These are phyloP conservation scores for Nasturtium officinale DNA, from an alignment of 345 rosid genomes.

Conservation along the genomic window DNA sequence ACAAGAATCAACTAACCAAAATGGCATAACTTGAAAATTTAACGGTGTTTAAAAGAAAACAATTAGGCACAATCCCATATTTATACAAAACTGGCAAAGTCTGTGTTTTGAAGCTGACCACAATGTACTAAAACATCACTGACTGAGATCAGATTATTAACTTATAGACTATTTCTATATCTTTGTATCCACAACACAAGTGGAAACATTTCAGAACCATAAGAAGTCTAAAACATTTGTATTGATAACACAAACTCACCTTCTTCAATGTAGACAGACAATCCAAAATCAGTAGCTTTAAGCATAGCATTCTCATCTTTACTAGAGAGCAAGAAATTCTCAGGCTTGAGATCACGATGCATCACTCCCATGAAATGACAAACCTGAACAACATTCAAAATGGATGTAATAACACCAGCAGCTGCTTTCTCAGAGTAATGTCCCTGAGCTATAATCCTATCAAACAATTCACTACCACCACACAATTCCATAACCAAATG, in stretches of 20 bases:
- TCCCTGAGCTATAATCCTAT: constrained; percentile 73
- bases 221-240: background rate
- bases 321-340: constrained; percentile 75
- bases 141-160: background rate
- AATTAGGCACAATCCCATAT: background rate
- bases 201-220: too few relatives aligned
- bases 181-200: background rate
- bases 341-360: constrained; percentile 90
- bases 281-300: constrained; percentile 83
- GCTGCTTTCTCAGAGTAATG: constrained; percentile 80
- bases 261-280: constrained; percentile 82
- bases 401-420: constrained; percentile 56
- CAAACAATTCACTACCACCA: constrained; percentile 86
- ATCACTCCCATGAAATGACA: constrained; percentile 92
- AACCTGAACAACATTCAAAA: constrained; percentile 71
- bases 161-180: background rate
- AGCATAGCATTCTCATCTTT: constrained; percentile 60
- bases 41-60: background rate
- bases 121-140: background rate
- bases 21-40: background rate
- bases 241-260: constrained; percentile 45
- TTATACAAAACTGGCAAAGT: constrained; percentile 4
- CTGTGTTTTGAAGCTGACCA: constrained; percentile 15
- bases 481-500: constrained; percentile 91
- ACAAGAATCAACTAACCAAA: constrained; percentile 24